A percentile compares a stretch with the other conserved stretches of the same genome.
These are phyloP conservation scores for Fragaria ananassa DNA, from an alignment of 306 rosid genomes.

Conservation along the genomic window DNA sequence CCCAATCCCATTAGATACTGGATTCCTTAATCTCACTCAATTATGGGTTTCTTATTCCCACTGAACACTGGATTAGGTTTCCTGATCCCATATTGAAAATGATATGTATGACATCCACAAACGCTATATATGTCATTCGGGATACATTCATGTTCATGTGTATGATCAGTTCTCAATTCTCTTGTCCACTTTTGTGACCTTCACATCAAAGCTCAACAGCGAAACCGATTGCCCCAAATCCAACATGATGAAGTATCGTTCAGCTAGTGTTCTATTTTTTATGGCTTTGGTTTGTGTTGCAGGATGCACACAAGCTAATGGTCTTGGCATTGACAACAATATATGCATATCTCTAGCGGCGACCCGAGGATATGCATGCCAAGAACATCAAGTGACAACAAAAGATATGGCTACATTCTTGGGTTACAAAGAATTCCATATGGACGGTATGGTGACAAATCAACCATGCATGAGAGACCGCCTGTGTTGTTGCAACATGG, in stretches of 20 bases:
- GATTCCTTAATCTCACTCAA: no score
- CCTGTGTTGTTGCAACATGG: slow-evolving; percentile 63
- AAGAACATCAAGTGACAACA: slow-evolving; percentile 51
- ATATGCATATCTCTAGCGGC: slow-evolving; percentile 46
- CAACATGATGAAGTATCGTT: slow-evolving; percentile 2
- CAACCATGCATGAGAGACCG: slow-evolving; percentile 4
- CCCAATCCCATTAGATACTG: no score
- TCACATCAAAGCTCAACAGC: no score
- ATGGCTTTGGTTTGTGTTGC: slow-evolving; percentile 8
- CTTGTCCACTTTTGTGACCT: no score
- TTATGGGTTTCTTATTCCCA: no score
- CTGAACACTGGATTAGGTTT: no score
- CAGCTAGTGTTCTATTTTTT: neutral
- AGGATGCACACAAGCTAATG: neutral
- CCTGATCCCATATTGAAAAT: no score
- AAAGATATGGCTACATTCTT: slow-evolving; percentile 50
- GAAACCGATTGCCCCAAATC: no score
- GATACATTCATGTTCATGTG: no score
- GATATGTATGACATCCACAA: no score
- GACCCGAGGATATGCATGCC: slow-evolving; percentile 49
- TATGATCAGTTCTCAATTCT: no score
- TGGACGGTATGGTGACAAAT: slow-evolving; percentile 24
- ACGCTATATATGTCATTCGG: no score
- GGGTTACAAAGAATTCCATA: slow-evolving; percentile 43
- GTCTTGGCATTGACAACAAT: neutral